Conservation (phyloP, 2,329 filamentous ascomycete species). For the Fusarium sp. region DNA sequence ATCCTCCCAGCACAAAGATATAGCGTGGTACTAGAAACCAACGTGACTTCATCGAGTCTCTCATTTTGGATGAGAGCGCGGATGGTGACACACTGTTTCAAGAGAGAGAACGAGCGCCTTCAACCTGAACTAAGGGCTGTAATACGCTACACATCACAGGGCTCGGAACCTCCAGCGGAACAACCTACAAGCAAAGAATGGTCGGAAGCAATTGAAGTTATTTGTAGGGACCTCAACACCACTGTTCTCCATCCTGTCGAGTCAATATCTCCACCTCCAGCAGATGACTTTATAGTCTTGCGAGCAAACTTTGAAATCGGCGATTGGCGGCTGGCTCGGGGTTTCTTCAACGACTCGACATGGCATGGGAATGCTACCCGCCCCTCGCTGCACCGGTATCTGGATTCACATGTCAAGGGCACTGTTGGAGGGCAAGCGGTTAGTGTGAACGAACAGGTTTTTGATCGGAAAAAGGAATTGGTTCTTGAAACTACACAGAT, state of each 20-base stretch:
- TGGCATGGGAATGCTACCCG: constrained; percentile 56
- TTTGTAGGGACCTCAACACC: constrained; percentile 66
- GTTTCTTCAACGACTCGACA: constrained; percentile 65
- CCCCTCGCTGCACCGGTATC: constrained; percentile 52
- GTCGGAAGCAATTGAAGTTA: constrained; percentile 59
- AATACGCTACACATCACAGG: constrained; percentile 44
- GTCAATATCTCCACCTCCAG: constrained; percentile 50
- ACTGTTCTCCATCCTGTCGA: constrained; percentile 57
- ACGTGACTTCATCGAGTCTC: constrained; percentile 60
- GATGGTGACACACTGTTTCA: constrained; percentile 56
- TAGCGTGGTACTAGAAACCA: constrained; percentile 72
- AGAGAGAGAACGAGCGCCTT: constrained; percentile 46
- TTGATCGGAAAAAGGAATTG: constrained; percentile 50
- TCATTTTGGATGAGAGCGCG: constrained; percentile 74
- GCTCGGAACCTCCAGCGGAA: background rate
- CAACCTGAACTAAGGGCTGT: constrained; percentile 48
- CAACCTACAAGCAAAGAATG: constrained; percentile 60
- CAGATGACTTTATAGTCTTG: constrained; percentile 57
- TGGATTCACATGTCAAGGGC: constrained; percentile 40
- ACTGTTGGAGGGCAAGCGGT: constrained; percentile 28
- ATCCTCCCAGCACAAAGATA: constrained; percentile 79
- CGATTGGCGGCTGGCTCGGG: constrained; percentile 63
- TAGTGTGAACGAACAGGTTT: constrained; percentile 47
- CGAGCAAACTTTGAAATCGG: constrained; percentile 68
- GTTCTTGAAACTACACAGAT: constrained; percentile 64